Evolutionary conservation across 345 rosid genomes (phyloP).

Genomic region (Raphanus sativus): DNA sequence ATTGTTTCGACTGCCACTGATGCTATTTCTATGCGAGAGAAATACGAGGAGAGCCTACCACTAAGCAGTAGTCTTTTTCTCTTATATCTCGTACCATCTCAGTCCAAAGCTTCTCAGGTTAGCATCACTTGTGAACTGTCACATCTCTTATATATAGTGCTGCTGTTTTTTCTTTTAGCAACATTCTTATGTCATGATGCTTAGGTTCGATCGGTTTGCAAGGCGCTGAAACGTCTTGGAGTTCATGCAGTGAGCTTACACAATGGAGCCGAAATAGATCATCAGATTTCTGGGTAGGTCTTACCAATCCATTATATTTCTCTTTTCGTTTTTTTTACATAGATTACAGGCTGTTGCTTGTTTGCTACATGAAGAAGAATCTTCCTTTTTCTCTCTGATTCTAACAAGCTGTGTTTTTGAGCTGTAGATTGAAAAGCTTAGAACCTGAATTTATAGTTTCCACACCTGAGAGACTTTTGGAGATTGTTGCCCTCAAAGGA

Average conservation of each 20-base stretch:
- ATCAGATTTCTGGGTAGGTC: conserved; percentile 77
- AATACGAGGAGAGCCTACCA: conserved; percentile 43
- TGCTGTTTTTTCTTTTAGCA: not conserved
- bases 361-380: conserved; percentile 1
- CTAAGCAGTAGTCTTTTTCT: conserved; percentile 60
- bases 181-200: conserved; percentile 17
- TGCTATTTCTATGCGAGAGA: conserved; percentile 67
- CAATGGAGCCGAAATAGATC: conserved; percentile 67
- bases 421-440: conserved; percentile 63
- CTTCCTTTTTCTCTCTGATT: not conserved
- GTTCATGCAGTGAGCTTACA: conserved; percentile 87
- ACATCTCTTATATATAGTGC: not conserved
- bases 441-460: conserved; percentile 93
- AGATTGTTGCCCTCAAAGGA: conserved; percentile 71
- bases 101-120: conserved; percentile 81
- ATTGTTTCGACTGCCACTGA: conserved; percentile 74
- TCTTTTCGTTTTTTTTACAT: not conserved
- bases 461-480: conserved; percentile 85
- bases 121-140: conserved; percentile 1
- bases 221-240: conserved; percentile 80
- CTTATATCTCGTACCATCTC: conserved; percentile 72
- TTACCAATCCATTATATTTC: not conserved
- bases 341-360: not conserved
- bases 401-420: conserved; percentile 20
- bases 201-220: conserved; percentile 78